Conservation (phyloP, 371 early-diverging fungal genomes). For the Rozella allomycis region DNA sequence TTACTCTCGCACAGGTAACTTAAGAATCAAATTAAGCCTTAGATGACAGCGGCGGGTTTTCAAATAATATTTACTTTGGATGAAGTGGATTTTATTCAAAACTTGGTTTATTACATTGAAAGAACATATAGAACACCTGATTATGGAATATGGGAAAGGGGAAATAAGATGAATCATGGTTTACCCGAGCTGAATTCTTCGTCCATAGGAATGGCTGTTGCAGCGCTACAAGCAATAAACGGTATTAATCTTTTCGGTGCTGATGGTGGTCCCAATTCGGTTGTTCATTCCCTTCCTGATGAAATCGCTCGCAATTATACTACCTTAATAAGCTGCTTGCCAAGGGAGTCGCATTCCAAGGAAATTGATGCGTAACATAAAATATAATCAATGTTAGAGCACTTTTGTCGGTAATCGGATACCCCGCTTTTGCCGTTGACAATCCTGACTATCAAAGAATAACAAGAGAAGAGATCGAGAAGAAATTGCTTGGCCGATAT, state of each 20-base stretch:
- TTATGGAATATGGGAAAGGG: conserved; percentile 77
- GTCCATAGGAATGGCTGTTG: conserved; percentile 70
- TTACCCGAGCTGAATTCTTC: conserved; percentile 66
- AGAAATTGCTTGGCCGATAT: conserved; percentile 58
- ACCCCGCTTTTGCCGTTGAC: conserved; percentile 66
- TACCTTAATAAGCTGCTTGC: conserved; percentile 55
- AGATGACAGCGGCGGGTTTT: conserved; percentile 35
- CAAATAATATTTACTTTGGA: conserved; percentile 57
- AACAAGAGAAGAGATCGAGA: conserved; percentile 49
- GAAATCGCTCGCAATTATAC: conserved; percentile 64
- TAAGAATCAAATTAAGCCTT: no score
- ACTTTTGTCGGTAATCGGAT: conserved; percentile 58
- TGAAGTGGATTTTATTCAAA: conserved; percentile 75
- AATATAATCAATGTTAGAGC: no score
- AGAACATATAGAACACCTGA: conserved; percentile 50
- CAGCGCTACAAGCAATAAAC: conserved; percentile 66
- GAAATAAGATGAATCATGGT: conserved; percentile 73
- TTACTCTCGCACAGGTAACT: no score
- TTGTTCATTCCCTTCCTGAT: conserved; percentile 61
- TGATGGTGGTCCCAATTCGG: conserved; percentile 50
- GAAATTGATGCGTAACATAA: conserved; percentile 82
- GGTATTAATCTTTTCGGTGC: conserved; percentile 67
- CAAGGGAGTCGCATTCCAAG: conserved; percentile 67
- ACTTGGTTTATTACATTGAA: conserved; percentile 72
- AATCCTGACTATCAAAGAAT: conserved; percentile 37